Evolutionary conservation across 2,329 filamentous ascomycete genomes (phyloP).

Genomic region (Ophiostoma perfectum): DNA sequence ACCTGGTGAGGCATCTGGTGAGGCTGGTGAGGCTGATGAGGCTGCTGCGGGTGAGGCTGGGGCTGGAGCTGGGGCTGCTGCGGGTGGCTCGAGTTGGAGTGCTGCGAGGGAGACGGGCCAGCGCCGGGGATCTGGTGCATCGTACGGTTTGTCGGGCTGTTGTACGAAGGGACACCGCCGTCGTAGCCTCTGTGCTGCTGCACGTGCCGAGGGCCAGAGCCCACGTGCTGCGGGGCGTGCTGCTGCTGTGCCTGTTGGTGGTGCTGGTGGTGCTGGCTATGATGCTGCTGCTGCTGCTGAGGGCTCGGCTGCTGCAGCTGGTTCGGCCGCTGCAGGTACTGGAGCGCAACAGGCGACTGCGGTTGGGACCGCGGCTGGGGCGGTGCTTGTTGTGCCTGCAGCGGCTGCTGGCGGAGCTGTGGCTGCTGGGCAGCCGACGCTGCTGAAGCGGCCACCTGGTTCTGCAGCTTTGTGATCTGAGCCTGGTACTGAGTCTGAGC

Average conservation of each 20-base stretch:
- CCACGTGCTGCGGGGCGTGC: slow-evolving; percentile 18
- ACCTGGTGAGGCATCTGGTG: slow-evolving; percentile 20
- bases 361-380: slow-evolving; percentile 8
- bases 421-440: slow-evolving; percentile 1
- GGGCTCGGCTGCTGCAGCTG: slow-evolving; percentile 7
- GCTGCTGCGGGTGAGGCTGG: slow-evolving; percentile 27
- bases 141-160: slow-evolving; percentile 21
- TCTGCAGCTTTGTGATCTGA: slow-evolving; percentile 52
- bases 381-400: slow-evolving; percentile 15
- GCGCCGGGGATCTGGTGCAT: slow-evolving; percentile 19
- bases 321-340: background rate
- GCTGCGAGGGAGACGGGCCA: slow-evolving; percentile 26
- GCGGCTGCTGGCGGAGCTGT: slow-evolving; percentile 19
- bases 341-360: slow-evolving; percentile 10
- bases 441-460: slow-evolving; percentile 21
- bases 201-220: slow-evolving; percentile 19
- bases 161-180: slow-evolving; percentile 14
- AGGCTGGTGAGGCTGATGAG: slow-evolving; percentile 19
- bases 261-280: slow-evolving; percentile 23
- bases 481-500: slow-evolving; percentile 65
- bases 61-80: slow-evolving; percentile 26
- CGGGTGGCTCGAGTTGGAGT: slow-evolving; percentile 25
- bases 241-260: slow-evolving; percentile 22
- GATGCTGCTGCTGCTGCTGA: slow-evolving; percentile 23
- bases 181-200: slow-evolving; percentile 19